A percentile compares a stretch with the other conserved stretches of the same genome.
Conservation (phyloP, 495 filamentous ascomycete genomes). For the Podospora pseudoanserina region DNA sequence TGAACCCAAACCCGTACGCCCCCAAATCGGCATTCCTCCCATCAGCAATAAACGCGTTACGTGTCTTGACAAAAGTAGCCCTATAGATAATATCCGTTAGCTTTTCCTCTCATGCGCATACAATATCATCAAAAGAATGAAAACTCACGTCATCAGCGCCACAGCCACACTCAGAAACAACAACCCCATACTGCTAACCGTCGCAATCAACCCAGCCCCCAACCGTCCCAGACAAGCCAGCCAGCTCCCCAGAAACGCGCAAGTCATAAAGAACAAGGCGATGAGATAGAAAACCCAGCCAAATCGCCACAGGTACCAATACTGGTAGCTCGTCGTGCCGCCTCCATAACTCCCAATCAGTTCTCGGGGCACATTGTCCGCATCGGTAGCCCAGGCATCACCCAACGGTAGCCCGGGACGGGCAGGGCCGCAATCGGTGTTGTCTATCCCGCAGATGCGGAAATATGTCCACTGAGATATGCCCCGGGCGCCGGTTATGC, state of each 20-base stretch:
- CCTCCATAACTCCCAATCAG: slow-evolving; percentile 45
- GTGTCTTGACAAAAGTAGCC: slow-evolving; percentile 70
- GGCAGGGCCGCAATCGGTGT: slow-evolving; percentile 44
- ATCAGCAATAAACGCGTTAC: slow-evolving; percentile 60
- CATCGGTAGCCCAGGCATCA: slow-evolving; percentile 46
- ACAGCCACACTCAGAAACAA: slow-evolving; percentile 47
- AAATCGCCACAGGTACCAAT: slow-evolving; percentile 57
- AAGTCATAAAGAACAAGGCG: slow-evolving; percentile 59
- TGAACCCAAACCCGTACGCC: slow-evolving; percentile 74
- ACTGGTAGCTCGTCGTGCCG: slow-evolving; percentile 46
- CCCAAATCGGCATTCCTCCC: slow-evolving; percentile 62
- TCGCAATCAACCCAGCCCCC: slow-evolving; percentile 42
- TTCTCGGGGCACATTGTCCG: slow-evolving; percentile 35
- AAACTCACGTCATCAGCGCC: slow-evolving; percentile 45
- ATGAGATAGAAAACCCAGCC: slow-evolving; percentile 73
- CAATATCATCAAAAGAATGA: too few species aligned
- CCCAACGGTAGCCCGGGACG: slow-evolving; percentile 47
- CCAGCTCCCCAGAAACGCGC: slow-evolving; percentile 53
- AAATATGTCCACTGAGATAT: slow-evolving; percentile 85
- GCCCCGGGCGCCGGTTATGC: slow-evolving; percentile 60
- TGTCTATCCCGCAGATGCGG: slow-evolving; percentile 56
- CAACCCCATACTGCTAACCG: slow-evolving; percentile 37
- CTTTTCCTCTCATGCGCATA: too few species aligned
- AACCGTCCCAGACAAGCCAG: slow-evolving; percentile 49
- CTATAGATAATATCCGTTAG: too few species aligned